phyloP scores from a whole-genome alignment of 208 protist genomes.

The Leishmania mexicana region DNA sequence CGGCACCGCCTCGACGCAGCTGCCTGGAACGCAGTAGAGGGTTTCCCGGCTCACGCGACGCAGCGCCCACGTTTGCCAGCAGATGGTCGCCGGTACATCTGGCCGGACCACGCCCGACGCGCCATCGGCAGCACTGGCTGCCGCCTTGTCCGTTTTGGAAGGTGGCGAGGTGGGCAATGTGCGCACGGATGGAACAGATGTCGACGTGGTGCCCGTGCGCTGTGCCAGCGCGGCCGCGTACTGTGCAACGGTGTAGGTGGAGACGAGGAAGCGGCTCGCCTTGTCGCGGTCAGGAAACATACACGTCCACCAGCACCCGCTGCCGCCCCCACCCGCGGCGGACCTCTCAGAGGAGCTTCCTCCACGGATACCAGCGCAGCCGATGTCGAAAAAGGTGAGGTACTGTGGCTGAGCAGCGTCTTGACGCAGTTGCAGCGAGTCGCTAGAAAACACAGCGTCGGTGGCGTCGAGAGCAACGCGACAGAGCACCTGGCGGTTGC shows the following conservation, averaged over 20 bases:
- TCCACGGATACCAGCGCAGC: not conserved
- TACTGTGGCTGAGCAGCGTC: constrained; percentile 19
- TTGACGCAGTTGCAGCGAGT: constrained; percentile 19
- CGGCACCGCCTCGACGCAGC: constrained; percentile 44
- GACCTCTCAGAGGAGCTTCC: not conserved
- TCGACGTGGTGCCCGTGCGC: constrained; percentile 4
- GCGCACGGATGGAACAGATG: constrained; percentile 20
- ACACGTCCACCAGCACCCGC: constrained; percentile 29
- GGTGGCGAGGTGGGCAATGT: constrained; percentile 1
- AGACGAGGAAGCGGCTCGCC: constrained; percentile 45
- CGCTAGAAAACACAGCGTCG: constrained; percentile 7
- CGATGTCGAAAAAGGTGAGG: constrained; percentile 16
- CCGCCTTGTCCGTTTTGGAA: not conserved
- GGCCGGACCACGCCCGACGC: not conserved
- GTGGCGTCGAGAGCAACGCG: constrained; percentile 15
- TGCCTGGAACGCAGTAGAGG: constrained; percentile 40
- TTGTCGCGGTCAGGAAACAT: constrained; percentile 37
- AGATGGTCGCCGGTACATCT: constrained; percentile 3
- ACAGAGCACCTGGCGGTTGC: constrained; percentile 30
- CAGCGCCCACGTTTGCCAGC: constrained; percentile 44
- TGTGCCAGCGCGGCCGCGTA: constrained; percentile 24
- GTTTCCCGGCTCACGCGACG: constrained; percentile 33
- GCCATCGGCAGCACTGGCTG: too few relatives aligned
- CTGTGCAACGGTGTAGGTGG: constrained; percentile 40
- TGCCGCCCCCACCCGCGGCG: not conserved